These are phyloP conservation scores for Pythium folliculosum DNA, from an alignment of 352 stramenopile species.

Conservation along the genomic window DNA sequence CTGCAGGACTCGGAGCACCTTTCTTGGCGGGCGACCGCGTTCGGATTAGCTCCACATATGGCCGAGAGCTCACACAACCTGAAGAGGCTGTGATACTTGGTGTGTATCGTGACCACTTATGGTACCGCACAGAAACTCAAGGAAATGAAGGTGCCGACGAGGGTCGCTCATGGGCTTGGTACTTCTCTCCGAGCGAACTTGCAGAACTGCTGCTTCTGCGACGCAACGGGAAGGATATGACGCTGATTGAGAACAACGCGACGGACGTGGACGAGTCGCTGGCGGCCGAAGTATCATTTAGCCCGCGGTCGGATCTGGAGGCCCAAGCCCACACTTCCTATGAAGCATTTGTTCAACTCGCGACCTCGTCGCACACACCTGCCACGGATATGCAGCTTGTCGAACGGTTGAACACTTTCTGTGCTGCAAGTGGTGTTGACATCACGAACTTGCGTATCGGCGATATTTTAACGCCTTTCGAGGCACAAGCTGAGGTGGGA, in stretches of 20 bases:
- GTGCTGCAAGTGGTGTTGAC: conserved; percentile 78
- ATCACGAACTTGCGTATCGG: conserved; percentile 75
- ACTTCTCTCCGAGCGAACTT: conserved; percentile 93
- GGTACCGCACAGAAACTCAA: conserved; percentile 95
- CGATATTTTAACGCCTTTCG: conserved; percentile 53
- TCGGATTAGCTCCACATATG: conserved; percentile 92
- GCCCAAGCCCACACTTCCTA: conserved; percentile 49
- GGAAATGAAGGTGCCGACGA: conserved; percentile 94
- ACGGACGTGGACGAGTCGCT: conserved; percentile 59
- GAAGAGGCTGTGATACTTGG: conserved; percentile 96
- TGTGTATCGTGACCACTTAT: conserved; percentile 92
- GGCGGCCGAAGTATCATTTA: conserved; percentile 34
- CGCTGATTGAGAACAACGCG: conserved; percentile 76
- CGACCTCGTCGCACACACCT: conserved; percentile 58
- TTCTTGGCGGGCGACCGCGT: conserved; percentile 95
- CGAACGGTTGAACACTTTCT: conserved; percentile 81
- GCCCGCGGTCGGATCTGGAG: conserved; percentile 51
- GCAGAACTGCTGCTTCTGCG: conserved; percentile 77
- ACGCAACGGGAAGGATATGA: conserved; percentile 86
- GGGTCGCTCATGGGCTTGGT: conserved; percentile 94
- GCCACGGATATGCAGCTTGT: conserved; percentile 85
- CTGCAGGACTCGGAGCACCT: conserved; percentile 84
- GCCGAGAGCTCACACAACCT: conserved; percentile 94
- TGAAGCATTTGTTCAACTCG: conserved; percentile 60
- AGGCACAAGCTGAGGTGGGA: conserved; percentile 9